Conservation (phyloP, 768 basidiomycete genomes). For the Boletus rubropictus region DNA sequence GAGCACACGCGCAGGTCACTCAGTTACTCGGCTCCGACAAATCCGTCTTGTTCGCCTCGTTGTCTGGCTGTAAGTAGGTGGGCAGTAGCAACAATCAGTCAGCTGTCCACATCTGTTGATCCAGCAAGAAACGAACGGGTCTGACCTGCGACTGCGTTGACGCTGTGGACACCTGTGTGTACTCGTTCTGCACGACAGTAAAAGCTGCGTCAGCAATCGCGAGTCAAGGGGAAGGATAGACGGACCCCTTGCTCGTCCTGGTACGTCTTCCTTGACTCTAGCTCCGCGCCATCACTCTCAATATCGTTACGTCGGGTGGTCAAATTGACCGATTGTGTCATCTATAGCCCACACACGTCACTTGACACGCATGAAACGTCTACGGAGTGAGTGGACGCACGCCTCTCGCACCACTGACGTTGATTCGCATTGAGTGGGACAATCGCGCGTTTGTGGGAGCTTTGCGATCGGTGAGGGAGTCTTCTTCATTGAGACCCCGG, state of each 20-base stretch:
- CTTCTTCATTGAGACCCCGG: constrained; percentile 24
- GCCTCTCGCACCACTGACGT: constrained; percentile 6
- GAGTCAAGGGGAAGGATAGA: background rate
- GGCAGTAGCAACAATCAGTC: background rate
- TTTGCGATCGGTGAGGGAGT: constrained; percentile 8
- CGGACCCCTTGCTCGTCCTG: constrained; percentile 11
- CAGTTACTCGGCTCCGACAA: background rate
- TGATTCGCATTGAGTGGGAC: constrained; percentile 10
- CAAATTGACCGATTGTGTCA: constrained; percentile 15
- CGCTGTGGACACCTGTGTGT: constrained; percentile 11
- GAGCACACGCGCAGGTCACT: background rate
- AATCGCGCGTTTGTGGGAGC: background rate
- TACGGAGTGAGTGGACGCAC: constrained; percentile 7
- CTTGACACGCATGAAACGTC: background rate
- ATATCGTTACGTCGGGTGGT: background rate
- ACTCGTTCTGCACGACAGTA: constrained; percentile 6
- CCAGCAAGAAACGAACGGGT: background rate
- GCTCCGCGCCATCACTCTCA: constrained; percentile 3
- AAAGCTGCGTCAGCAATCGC: background rate
- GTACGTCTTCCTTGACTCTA: constrained; percentile 17
- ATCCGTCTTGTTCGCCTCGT: background rate
- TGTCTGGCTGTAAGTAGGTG: constrained; percentile 1
- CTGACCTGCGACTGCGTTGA: constrained; percentile 21
- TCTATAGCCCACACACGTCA: constrained; percentile 4
- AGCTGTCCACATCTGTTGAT: no score